These are phyloP conservation scores for Puya raimondii DNA, from an alignment of 176 grass and related monocot species.

Conservation along the genomic window DNA sequence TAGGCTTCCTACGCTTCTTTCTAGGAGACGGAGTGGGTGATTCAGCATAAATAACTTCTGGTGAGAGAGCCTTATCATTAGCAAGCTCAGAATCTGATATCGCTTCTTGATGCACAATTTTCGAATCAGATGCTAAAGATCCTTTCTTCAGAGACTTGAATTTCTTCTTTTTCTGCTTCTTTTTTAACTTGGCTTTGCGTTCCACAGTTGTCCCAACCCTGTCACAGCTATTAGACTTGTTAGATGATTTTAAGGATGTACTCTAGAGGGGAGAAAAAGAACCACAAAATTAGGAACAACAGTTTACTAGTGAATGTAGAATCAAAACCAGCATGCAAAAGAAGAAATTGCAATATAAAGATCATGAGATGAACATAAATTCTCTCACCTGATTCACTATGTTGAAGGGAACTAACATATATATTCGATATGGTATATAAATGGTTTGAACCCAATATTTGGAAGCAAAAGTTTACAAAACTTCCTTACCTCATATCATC, in stretches of 20 bases:
- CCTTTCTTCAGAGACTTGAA: conserved; percentile 86
- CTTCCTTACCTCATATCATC: conserved; percentile 46
- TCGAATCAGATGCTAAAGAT: conserved; percentile 55
- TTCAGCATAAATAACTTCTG: conserved; percentile 57
- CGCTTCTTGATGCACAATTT: conserved; percentile 48
- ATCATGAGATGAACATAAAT: too few species aligned
- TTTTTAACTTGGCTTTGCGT: conserved; percentile 60
- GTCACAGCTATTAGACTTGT: not conserved
- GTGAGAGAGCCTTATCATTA: conserved; percentile 63
- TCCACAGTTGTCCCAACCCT: not conserved
- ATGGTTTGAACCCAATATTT: not conserved
- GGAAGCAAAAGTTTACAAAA: conserved; percentile 7
- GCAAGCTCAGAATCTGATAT: conserved; percentile 53
- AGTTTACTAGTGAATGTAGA: too few species aligned
- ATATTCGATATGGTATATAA: not conserved
- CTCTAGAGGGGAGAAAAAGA: not conserved
- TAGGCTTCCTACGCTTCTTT: conserved; percentile 60
- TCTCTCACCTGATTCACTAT: too few species aligned
- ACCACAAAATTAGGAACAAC: not conserved
- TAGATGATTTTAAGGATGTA: not conserved
- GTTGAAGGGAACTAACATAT: too few species aligned
- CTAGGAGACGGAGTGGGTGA: conserved; percentile 44
- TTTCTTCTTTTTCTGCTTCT: conserved; percentile 72
- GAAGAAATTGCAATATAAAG: too few species aligned
- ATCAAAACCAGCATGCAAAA: too few species aligned